phyloP scores from a whole-genome alignment of 192 early-diverging fungal genomes.

The Dissophora globulifera region DNA sequence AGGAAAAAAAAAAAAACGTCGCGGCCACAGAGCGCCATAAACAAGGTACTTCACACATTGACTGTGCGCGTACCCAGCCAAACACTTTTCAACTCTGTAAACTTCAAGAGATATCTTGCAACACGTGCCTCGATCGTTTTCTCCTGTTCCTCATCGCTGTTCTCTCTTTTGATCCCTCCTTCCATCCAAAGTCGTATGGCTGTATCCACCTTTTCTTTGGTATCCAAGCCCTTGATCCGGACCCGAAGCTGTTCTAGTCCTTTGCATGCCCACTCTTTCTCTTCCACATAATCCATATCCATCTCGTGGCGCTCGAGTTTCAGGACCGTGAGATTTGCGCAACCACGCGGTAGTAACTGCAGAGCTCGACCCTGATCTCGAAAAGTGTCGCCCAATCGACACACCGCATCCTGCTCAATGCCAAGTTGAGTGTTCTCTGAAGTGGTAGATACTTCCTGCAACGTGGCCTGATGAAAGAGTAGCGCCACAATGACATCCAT shows the following conservation, averaged over 20 bases:
- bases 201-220: slow-evolving; percentile 13
- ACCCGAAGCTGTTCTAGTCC: slow-evolving; percentile 13
- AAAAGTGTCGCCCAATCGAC: slow-evolving; percentile 6
- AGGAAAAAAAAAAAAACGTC: slow-evolving; percentile 1
- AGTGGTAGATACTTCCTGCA: background rate
- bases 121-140: slow-evolving; percentile 13
- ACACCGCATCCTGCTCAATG: slow-evolving; percentile 2
- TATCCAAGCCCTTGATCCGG: slow-evolving; percentile 16
- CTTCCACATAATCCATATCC: slow-evolving; percentile 23
- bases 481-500: slow-evolving; percentile 11
- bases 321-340: background rate
- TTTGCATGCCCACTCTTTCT: slow-evolving; percentile 7
- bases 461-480: slow-evolving; percentile 8
- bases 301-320: slow-evolving; percentile 7
- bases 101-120: slow-evolving; percentile 11
- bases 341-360: slow-evolving; percentile 12
- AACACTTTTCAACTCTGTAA: slow-evolving; percentile 4
- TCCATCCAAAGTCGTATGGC: slow-evolving; percentile 5
- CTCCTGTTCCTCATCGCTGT: background rate
- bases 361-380: slow-evolving; percentile 6
- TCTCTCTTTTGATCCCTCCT: background rate
- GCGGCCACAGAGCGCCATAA: too few relatives aligned
- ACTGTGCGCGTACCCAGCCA: slow-evolving; percentile 25
- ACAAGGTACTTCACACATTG: too few relatives aligned
- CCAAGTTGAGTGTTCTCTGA: background rate